phyloP scores from a whole-genome alignment of 345 rosid species.

The Salix exigua region DNA sequence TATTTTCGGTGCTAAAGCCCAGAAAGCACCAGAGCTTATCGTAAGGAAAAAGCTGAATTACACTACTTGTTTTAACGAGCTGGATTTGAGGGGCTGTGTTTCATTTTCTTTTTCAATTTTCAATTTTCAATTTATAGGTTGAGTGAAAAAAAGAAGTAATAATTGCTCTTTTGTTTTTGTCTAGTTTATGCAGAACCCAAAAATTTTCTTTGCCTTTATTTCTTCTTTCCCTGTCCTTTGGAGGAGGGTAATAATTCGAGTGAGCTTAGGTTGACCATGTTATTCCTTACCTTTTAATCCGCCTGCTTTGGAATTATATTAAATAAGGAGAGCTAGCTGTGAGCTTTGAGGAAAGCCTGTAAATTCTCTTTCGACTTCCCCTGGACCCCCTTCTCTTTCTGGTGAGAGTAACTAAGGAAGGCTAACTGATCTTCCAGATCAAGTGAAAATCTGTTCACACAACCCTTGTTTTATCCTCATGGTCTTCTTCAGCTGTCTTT shows the following conservation, averaged over 20 bases:
- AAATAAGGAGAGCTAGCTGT: too few species aligned
- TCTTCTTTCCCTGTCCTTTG: not conserved
- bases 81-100: not conserved
- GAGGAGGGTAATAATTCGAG: too few species aligned
- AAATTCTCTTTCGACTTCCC: not conserved
- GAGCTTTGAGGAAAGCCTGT: too few species aligned
- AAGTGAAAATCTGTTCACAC: too few species aligned
- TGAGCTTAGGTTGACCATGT: too few species aligned
- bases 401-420: not conserved
- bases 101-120: not conserved
- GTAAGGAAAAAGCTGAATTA: not conserved
- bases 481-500: too few species aligned
- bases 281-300: too few species aligned
- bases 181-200: not conserved
- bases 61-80: not conserved
- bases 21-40: not conserved
- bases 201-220: not conserved
- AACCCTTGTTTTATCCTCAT: too few species aligned
- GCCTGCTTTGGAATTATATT: too few species aligned
- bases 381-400: not conserved
- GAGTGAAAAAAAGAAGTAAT: not conserved
- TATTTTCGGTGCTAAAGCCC: not conserved
- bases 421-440: too few species aligned
- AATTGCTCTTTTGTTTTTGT: slow-evolving; percentile 5
- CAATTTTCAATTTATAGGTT: too few species aligned